phyloP scores from a whole-genome alignment of 352 stramenopile species.

The Globisporangium viniferum region DNA sequence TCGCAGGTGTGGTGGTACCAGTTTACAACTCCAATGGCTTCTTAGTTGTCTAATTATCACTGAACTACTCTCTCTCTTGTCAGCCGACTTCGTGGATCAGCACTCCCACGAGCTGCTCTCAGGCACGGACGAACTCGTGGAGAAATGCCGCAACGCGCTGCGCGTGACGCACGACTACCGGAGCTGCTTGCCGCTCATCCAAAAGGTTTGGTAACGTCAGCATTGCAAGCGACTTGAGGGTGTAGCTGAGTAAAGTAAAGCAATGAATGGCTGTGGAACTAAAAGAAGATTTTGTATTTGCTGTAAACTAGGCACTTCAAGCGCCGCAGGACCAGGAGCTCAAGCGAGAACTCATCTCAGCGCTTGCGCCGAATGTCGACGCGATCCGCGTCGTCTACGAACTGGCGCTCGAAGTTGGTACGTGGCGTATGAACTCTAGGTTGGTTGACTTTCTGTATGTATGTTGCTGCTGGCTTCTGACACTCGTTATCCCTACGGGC shows the following conservation, averaged over 20 bases:
- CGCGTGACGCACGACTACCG: constrained; percentile 37
- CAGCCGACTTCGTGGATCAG: constrained; percentile 27
- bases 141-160: constrained; percentile 30
- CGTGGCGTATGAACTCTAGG: neutral
- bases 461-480: neutral
- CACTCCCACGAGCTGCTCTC: constrained; percentile 40
- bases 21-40: neutral
- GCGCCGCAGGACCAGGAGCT: constrained; percentile 32
- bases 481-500: neutral
- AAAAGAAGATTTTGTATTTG: neutral
- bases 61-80: neutral
- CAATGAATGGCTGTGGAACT: neutral
- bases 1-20: constrained; percentile 27
- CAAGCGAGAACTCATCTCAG: constrained; percentile 32
- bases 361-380: constrained; percentile 40
- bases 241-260: no score
- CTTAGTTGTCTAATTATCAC: neutral
- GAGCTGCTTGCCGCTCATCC: constrained; percentile 45
- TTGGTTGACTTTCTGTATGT: neutral
- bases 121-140: constrained; percentile 36
- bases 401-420: constrained; percentile 40
- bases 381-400: constrained; percentile 38
- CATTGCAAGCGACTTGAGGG: no score
- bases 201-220: constrained; percentile 20
- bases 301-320: constrained; percentile 27